Evolutionary conservation across 2,329 filamentous ascomycete species (phyloP).

Genomic region (Tolypocladium ophioglossoides): DNA sequence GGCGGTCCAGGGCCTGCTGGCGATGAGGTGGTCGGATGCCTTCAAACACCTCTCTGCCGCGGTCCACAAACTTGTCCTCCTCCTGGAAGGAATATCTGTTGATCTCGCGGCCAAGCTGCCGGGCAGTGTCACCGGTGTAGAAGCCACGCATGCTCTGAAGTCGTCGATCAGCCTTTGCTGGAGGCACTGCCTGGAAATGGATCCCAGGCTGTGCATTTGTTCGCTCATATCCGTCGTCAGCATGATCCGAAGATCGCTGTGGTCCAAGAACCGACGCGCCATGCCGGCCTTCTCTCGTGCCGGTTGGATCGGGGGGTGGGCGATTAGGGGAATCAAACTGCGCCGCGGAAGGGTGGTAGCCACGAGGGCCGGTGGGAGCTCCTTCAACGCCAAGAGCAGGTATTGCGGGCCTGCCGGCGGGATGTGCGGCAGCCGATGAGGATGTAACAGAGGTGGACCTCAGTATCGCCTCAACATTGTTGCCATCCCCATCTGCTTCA

Average conservation of each 20-base stretch:
- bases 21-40: constrained; percentile 51
- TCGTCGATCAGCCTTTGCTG: constrained; percentile 46
- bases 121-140: constrained; percentile 30
- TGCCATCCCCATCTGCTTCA: constrained; percentile 41
- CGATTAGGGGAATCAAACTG: constrained; percentile 23
- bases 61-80: constrained; percentile 55
- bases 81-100: constrained; percentile 67
- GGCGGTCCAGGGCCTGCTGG: constrained; percentile 26
- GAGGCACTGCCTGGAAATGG: not conserved
- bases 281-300: constrained; percentile 35
- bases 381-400: constrained; percentile 13
- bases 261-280: constrained; percentile 52
- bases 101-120: constrained; percentile 37
- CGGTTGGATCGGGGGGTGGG: constrained; percentile 7
- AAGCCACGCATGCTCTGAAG: constrained; percentile 44
- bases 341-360: constrained; percentile 12
- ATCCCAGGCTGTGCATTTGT: not conserved
- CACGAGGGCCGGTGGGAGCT: constrained; percentile 27
- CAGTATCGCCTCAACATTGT: constrained; percentile 32
- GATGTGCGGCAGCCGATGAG: constrained; percentile 3
- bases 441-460: constrained; percentile 3
- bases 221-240: not conserved
- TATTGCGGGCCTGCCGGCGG: constrained; percentile 5
- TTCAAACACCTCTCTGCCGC: constrained; percentile 59
- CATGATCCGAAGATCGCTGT: not conserved